Percentiles rank a stretch among this genome's conserved stretches.
Conservation (phyloP, 257 asterid genomes). For the Solanum pinnatisectum region DNA sequence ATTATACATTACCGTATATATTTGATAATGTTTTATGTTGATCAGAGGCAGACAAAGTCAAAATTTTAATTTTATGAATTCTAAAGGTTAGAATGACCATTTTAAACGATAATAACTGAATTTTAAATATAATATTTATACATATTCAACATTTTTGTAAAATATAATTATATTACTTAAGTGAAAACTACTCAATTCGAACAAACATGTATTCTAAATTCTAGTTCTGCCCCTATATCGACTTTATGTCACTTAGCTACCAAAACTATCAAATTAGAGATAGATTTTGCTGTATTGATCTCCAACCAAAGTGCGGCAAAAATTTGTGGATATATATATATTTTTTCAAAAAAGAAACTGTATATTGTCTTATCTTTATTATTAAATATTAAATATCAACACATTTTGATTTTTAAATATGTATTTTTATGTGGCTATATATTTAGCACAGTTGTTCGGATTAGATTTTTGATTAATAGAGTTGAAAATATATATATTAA, state of each 20-base stretch:
- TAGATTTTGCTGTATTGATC: background rate
- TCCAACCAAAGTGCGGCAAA: background rate
- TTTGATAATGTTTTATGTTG: background rate
- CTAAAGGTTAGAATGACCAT: background rate
- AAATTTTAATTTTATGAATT: background rate
- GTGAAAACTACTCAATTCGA: background rate
- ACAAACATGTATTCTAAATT: background rate
- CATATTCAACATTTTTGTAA: background rate
- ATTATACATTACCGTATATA: background rate
- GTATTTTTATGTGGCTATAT: background rate
- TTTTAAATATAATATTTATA: background rate
- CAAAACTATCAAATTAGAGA: background rate
- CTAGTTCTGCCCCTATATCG: background rate
- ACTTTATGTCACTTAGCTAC: background rate
- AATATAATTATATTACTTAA: background rate
- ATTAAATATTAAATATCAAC: no score
- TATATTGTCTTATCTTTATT: background rate
- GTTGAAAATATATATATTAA: background rate
- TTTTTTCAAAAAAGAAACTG: background rate
- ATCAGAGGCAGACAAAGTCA: fast-evolving
- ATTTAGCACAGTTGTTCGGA: background rate
- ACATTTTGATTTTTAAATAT: background rate
- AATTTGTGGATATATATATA: background rate
- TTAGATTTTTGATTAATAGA: background rate
- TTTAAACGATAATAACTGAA: fast-evolving